phyloP scores from a whole-genome alignment of 2,329 filamentous ascomycete genomes.

The Fusarium nisikadoi region DNA sequence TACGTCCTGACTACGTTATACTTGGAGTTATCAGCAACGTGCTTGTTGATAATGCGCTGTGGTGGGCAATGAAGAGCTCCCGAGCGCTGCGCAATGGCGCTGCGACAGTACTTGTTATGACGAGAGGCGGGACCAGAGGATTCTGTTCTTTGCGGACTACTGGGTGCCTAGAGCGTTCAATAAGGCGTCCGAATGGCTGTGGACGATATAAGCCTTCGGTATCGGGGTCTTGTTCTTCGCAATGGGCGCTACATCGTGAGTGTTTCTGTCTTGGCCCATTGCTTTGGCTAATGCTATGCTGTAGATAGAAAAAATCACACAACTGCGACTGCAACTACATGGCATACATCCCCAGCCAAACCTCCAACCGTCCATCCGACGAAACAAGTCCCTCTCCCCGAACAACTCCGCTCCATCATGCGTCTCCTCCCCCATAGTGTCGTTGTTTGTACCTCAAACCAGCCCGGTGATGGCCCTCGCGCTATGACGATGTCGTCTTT shows the following conservation, averaged over 20 bases:
- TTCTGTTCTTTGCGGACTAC: constrained; percentile 28
- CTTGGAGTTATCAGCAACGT: background rate
- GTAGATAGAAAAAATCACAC: constrained; percentile 35
- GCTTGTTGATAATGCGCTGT: constrained; percentile 32
- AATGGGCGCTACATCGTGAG: constrained; percentile 30
- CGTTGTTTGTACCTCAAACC: constrained; percentile 64
- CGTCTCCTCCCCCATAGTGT: constrained; percentile 65
- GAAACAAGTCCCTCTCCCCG: constrained; percentile 50
- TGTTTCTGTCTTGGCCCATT: background rate
- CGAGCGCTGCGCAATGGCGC: constrained; percentile 39
- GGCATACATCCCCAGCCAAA: constrained; percentile 46
- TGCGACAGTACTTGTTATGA: constrained; percentile 22
- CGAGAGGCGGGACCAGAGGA: constrained; percentile 27
- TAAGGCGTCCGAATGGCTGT: background rate
- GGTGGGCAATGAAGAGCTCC: constrained; percentile 39
- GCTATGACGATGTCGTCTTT: constrained; percentile 71
- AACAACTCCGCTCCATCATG: constrained; percentile 64
- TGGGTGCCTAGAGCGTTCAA: background rate
- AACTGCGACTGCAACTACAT: constrained; percentile 33
- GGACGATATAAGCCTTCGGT: background rate
- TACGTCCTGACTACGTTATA: background rate
- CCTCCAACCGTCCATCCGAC: constrained; percentile 52
- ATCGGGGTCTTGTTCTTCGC: background rate
- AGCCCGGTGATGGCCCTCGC: constrained; percentile 49
- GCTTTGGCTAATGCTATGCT: constrained; percentile 15